phyloP scores from a whole-genome alignment of 2,329 filamentous ascomycete genomes.

The Aspergillus candidus region DNA sequence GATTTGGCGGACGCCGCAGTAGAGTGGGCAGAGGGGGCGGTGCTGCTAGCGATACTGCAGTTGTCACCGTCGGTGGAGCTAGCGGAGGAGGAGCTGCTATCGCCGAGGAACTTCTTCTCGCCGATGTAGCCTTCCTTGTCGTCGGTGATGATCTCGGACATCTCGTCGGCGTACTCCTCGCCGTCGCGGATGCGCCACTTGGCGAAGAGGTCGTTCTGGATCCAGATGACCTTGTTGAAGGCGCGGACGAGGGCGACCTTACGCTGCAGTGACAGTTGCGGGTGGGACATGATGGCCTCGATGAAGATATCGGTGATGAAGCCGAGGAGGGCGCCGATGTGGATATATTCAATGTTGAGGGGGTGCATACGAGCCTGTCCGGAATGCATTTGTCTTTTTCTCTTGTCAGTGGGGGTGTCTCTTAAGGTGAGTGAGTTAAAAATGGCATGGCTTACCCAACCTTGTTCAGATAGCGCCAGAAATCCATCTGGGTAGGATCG shows the following conservation, averaged over 20 bases:
- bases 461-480: slow-evolving; percentile 80
- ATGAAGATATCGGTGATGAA: slow-evolving; percentile 73
- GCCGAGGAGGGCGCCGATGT: slow-evolving; percentile 65
- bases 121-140: slow-evolving; percentile 61
- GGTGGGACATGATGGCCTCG: slow-evolving; percentile 68
- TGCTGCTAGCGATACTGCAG: slow-evolving; percentile 21
- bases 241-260: slow-evolving; percentile 72
- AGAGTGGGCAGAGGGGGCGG: slow-evolving; percentile 6
- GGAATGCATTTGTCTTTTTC: slow-evolving; percentile 67
- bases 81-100: slow-evolving; percentile 20
- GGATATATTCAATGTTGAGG: slow-evolving; percentile 73
- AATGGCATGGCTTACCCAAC: slow-evolving; percentile 54
- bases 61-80: slow-evolving; percentile 27
- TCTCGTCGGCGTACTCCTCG: slow-evolving; percentile 50
- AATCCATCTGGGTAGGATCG: slow-evolving; percentile 67
- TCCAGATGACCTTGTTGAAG: slow-evolving; percentile 76
- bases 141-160: slow-evolving; percentile 37
- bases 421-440: neutral
- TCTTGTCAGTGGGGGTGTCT: neutral
- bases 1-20: slow-evolving; percentile 16
- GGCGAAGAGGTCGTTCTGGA: slow-evolving; percentile 81
- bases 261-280: slow-evolving; percentile 57
- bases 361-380: slow-evolving; percentile 65
- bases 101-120: slow-evolving; percentile 51
- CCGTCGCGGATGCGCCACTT: slow-evolving; percentile 71